Conservation (phyloP, 1,284 basidiomycete genomes). For the Butyriboletus appendiculatus region DNA sequence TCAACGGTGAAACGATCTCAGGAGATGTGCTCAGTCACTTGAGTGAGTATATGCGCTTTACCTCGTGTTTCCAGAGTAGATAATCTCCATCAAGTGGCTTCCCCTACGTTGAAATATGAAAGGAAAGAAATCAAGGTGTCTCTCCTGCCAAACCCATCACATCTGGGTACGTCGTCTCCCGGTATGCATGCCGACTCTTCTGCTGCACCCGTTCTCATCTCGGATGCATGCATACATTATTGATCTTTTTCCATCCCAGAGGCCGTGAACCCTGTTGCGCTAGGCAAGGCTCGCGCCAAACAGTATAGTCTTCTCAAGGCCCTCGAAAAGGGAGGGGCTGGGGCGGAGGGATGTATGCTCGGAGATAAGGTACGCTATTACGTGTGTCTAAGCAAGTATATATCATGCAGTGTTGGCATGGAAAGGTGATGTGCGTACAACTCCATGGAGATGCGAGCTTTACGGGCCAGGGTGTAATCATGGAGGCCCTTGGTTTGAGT, state of each 20-base stretch:
- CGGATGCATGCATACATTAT: not conserved
- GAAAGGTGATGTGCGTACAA: conserved; percentile 78
- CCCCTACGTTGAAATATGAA: conserved; percentile 57
- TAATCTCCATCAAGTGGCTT: conserved; percentile 47
- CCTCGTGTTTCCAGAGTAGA: not conserved
- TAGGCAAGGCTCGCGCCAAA: conserved; percentile 90
- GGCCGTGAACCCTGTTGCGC: conserved; percentile 82
- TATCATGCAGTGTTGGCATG: not conserved
- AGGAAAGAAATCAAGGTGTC: conserved; percentile 65
- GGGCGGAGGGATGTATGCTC: conserved; percentile 65
- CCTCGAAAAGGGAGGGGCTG: conserved; percentile 35
- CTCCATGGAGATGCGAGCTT: conserved; percentile 91
- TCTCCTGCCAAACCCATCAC: conserved; percentile 85
- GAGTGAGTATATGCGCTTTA: conserved; percentile 39
- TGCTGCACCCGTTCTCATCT: not conserved
- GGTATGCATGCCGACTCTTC: not conserved
- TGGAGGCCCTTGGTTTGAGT: conserved; percentile 85
- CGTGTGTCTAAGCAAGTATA: not conserved
- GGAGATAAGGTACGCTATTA: conserved; percentile 58
- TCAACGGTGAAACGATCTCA: conserved; percentile 65
- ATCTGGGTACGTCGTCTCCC: conserved; percentile 56
- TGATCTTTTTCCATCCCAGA: conserved; percentile 43
- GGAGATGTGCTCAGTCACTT: conserved; percentile 90
- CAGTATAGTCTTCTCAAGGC: conserved; percentile 82
- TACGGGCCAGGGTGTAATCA: conserved; percentile 87